A percentile compares a stretch with the other conserved stretches of the same genome.
These are phyloP conservation scores for Didymellaceae sp. DNA, from an alignment of 2,329 filamentous ascomycete genomes.

Conservation along the genomic window DNA sequence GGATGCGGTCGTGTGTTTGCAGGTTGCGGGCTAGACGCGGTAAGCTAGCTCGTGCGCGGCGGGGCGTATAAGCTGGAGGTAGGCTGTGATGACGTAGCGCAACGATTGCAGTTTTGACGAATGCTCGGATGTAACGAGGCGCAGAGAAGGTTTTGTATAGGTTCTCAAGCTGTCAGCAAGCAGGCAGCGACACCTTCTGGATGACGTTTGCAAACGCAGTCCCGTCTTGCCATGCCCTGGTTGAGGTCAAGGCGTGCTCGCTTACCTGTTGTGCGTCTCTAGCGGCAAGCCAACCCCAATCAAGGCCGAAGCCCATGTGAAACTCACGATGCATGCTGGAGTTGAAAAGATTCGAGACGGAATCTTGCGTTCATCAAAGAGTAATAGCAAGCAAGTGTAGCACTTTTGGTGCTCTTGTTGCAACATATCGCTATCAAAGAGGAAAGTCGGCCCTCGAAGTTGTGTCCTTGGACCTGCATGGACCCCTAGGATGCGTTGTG, in stretches of 20 bases:
- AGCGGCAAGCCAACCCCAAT: constrained; percentile 21
- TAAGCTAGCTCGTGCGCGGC: constrained; percentile 42
- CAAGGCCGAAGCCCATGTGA: constrained; percentile 13
- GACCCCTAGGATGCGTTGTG: too few relatives aligned
- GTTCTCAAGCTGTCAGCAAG: constrained; percentile 21
- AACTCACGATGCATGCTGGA: constrained; percentile 7
- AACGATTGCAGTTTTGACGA: constrained; percentile 11
- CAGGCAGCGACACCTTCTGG: constrained; percentile 38
- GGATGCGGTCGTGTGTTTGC: constrained; percentile 44
- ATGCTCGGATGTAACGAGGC: constrained; percentile 2
- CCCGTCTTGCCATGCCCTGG: constrained; percentile 31
- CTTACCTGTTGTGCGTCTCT: constrained; percentile 22
- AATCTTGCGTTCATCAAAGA: background rate
- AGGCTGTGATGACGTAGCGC: constrained; percentile 33
- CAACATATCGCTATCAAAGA: too few relatives aligned
- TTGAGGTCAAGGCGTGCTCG: constrained; percentile 31
- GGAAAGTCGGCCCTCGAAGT: too few relatives aligned
- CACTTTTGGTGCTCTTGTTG: too few relatives aligned
- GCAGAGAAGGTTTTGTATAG: constrained; percentile 11
- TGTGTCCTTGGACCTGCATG: too few relatives aligned
- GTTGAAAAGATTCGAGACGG: background rate
- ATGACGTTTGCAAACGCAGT: constrained; percentile 44
- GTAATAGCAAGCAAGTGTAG: too few relatives aligned
- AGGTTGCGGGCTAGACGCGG: constrained; percentile 40
- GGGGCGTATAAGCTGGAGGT: constrained; percentile 34